These are phyloP conservation scores for Coffea humblotiana DNA, from an alignment of 305 asterid genomes.

Conservation along the genomic window DNA sequence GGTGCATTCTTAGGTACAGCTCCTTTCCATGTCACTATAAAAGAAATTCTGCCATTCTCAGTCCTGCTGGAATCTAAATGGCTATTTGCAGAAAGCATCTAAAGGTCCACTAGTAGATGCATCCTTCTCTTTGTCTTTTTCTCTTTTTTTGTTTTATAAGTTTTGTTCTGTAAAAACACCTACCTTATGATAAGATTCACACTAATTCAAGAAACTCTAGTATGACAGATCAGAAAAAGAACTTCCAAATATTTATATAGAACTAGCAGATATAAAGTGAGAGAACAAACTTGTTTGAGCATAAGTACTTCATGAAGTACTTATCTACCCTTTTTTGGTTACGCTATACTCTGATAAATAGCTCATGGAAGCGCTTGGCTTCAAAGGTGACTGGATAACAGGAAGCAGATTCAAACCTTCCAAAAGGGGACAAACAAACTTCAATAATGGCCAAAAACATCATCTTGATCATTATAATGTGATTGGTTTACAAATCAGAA, in stretches of 20 bases:
- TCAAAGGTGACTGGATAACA: neutral
- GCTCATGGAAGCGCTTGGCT: neutral
- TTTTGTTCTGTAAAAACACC: neutral
- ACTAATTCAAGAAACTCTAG: neutral
- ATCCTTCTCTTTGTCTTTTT: neutral
- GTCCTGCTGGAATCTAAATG: neutral
- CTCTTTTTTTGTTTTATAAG: too few relatives aligned
- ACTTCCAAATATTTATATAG: too few relatives aligned
- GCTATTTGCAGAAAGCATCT: neutral
- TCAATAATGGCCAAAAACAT: neutral
- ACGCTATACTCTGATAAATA: neutral
- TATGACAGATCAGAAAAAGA: too few relatives aligned
- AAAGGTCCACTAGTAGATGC: neutral
- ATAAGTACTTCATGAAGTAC: neutral
- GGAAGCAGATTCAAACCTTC: neutral
- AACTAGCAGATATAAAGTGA: neutral
- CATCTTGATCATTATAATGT: neutral
- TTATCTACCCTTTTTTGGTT: neutral
- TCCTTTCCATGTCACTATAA: neutral
- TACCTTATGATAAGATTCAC: neutral
- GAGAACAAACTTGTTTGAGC: neutral
- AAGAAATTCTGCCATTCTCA: neutral
- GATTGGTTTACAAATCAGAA: neutral
- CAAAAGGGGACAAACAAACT: neutral
- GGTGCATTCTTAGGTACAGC: neutral